A percentile compares a stretch with the other conserved stretches of the same genome.
Evolutionary conservation across 208 protist genomes (phyloP).

Genomic region (Histomonas meleagridis): DNA sequence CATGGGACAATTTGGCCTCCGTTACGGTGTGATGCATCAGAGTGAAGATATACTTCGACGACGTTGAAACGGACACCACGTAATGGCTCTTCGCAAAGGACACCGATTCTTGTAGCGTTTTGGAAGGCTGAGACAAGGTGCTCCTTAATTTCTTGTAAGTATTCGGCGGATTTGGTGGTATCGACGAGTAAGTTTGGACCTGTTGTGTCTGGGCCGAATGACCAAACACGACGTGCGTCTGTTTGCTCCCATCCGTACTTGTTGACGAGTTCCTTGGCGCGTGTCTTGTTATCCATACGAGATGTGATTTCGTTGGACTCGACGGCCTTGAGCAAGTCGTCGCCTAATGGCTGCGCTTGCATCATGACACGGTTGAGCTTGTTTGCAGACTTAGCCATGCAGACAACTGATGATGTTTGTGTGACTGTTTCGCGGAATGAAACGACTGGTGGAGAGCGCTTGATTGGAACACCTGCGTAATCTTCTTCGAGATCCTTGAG

Average conservation of each 20-base stretch:
- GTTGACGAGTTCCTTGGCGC: constrained; percentile 58
- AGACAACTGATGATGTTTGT: constrained; percentile 48
- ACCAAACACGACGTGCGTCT: constrained; percentile 86
- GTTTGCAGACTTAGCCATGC: constrained; percentile 89
- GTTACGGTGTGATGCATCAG: constrained; percentile 94
- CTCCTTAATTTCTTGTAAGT: constrained; percentile 94
- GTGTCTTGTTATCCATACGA: constrained; percentile 71
- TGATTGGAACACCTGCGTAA: constrained; percentile 76
- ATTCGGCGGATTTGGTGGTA: constrained; percentile 87
- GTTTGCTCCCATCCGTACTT: constrained; percentile 60
- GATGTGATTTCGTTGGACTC: constrained; percentile 68
- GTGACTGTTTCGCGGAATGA: constrained; percentile 93
- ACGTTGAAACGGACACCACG: constrained; percentile 85
- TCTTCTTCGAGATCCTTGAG: constrained; percentile 95
- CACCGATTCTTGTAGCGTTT: constrained; percentile 78
- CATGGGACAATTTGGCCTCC: constrained; percentile 20
- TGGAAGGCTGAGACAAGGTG: constrained; percentile 79
- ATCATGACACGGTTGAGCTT: constrained; percentile 97
- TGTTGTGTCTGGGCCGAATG: constrained; percentile 78
- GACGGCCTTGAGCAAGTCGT: constrained; percentile 76
- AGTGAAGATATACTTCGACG: constrained; percentile 85
- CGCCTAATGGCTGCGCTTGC: constrained; percentile 70
- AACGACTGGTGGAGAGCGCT: constrained; percentile 84
- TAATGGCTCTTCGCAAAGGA: constrained; percentile 83
- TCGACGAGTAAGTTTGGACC: constrained; percentile 89